These are phyloP conservation scores for Handroanthus guayacan DNA, from an alignment of 257 asterid genomes.

Conservation along the genomic window DNA sequence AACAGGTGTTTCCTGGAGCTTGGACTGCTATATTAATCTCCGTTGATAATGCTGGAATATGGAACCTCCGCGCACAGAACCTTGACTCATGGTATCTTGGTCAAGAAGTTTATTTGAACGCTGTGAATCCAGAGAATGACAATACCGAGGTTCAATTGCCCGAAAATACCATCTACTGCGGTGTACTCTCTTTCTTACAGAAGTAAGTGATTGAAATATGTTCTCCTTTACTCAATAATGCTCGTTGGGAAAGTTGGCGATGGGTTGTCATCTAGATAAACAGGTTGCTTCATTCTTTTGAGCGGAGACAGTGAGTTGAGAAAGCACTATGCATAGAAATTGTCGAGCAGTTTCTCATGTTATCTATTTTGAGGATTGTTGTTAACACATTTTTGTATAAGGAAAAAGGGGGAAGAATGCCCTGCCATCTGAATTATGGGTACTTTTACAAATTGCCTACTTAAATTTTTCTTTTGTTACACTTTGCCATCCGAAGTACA, in stretches of 20 bases:
- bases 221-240: neutral
- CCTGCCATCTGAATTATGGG: too few relatives aligned
- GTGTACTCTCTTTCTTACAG: constrained; percentile 74
- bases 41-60: constrained; percentile 85
- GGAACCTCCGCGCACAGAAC: constrained; percentile 93
- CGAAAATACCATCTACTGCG: constrained; percentile 79
- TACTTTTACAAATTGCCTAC: too few relatives aligned
- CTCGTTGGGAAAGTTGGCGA: neutral
- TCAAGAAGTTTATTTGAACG: constrained; percentile 82
- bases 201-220: constrained; percentile 54
- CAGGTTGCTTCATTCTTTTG: neutral
- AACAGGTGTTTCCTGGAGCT: constrained; percentile 92
- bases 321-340: neutral
- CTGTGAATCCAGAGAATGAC: constrained; percentile 78
- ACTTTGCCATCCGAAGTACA: too few relatives aligned
- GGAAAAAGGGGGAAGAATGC: too few relatives aligned
- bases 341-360: neutral
- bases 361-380: neutral
- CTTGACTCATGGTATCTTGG: constrained; percentile 97
- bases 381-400: too few relatives aligned
- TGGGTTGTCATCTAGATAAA: constrained; percentile 12
- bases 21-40: constrained; percentile 90
- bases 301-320: neutral
- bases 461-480: too few relatives aligned
- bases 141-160: constrained; percentile 72